Evolutionary conservation across 2,329 filamentous ascomycete genomes (phyloP).

Genomic region (Lachnellula subtilissima): DNA sequence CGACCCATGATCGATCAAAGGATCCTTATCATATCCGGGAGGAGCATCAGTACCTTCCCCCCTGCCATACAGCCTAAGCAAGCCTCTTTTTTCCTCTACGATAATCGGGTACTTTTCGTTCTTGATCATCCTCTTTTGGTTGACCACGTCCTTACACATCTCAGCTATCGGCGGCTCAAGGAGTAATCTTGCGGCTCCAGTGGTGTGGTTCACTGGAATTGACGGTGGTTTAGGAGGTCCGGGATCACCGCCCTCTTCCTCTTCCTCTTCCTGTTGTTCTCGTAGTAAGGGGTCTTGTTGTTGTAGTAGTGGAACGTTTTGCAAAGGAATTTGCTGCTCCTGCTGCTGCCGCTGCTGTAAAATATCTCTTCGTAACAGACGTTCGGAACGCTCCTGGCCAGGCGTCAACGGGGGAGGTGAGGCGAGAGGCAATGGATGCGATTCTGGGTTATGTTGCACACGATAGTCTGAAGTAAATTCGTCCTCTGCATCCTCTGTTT

Average conservation of each 20-base stretch:
- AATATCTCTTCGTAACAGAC: constrained; percentile 17
- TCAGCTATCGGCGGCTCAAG: constrained; percentile 64
- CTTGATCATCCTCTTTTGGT: constrained; percentile 34
- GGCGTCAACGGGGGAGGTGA: constrained; percentile 20
- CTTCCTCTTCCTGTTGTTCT: constrained; percentile 46
- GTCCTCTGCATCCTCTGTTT: not conserved
- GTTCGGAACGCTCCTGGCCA: not conserved
- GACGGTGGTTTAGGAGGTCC: constrained; percentile 58
- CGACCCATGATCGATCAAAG: constrained; percentile 35
- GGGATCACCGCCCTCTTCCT: constrained; percentile 38
- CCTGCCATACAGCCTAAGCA: constrained; percentile 70
- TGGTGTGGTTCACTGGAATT: constrained; percentile 82
- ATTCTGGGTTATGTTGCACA: constrained; percentile 7
- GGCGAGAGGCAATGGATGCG: constrained; percentile 8
- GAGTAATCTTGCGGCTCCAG: constrained; percentile 78
- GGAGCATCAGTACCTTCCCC: constrained; percentile 67
- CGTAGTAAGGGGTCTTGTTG: too few relatives aligned
- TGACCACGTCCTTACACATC: constrained; percentile 36
- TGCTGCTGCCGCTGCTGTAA: too few relatives aligned
- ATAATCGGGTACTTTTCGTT: constrained; percentile 70
- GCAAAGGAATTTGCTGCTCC: too few relatives aligned
- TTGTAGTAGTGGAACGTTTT: too few relatives aligned
- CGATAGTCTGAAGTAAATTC: not conserved
- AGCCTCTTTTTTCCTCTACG: constrained; percentile 67
- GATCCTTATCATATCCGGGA: constrained; percentile 35